A percentile compares a stretch with the other conserved stretches of the same genome.
Evolutionary conservation across 768 basidiomycete genomes (phyloP).

Genomic region (Strobilomyces echinocephalus): DNA sequence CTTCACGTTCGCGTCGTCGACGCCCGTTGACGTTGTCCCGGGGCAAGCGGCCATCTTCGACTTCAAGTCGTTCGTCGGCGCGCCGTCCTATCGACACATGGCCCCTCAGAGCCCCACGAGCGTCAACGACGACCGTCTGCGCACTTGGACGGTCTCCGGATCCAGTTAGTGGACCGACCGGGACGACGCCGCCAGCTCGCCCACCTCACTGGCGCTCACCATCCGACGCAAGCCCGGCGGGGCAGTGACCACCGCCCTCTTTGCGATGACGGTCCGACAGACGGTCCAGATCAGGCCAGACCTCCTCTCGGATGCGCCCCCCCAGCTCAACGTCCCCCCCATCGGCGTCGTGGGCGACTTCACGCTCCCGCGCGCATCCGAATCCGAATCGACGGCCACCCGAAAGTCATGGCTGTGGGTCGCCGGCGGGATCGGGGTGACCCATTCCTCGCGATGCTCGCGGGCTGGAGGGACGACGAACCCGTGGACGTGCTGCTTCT

Average conservation of each 20-base stretch:
- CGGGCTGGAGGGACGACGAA: constrained; percentile 4
- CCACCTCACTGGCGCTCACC: constrained; percentile 40
- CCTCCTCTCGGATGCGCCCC: constrained; percentile 35
- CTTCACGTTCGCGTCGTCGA: constrained; percentile 44
- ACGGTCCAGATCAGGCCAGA: constrained; percentile 38
- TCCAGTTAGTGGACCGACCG: constrained; percentile 16
- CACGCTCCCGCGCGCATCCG: constrained; percentile 25
- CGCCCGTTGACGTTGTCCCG: constrained; percentile 32
- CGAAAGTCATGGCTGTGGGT: constrained; percentile 43
- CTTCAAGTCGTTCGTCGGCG: constrained; percentile 37
- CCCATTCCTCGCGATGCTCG: constrained; percentile 58
- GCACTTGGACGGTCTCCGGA: constrained; percentile 59
- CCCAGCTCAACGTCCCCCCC: constrained; percentile 38
- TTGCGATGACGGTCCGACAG: constrained; percentile 43
- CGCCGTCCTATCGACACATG: constrained; percentile 51
- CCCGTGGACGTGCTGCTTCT: constrained; percentile 35
- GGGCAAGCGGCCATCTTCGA: constrained; percentile 44
- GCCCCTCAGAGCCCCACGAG: constrained; percentile 41
- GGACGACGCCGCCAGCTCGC: neutral
- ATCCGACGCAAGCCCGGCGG: constrained; percentile 56
- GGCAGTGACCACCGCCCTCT: constrained; percentile 49
- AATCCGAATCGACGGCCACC: neutral
- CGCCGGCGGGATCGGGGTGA: constrained; percentile 63
- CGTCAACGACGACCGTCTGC: constrained; percentile 60
- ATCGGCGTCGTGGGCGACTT: constrained; percentile 55